Conservation (phyloP, 441 rosid species). For the Pelargonium hybrid region DNA sequence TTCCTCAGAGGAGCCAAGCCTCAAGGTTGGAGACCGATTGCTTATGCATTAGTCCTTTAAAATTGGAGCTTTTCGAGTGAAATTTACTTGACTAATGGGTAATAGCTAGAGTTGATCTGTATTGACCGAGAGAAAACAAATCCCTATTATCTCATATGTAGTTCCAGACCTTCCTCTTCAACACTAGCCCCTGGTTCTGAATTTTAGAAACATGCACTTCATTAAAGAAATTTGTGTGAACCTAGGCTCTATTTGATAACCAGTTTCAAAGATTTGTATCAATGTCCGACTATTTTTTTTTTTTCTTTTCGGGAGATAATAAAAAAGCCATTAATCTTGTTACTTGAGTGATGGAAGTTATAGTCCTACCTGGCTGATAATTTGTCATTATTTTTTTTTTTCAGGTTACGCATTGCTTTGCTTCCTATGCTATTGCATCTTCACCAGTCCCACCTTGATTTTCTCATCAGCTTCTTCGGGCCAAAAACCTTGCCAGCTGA, state of each 20-base stretch:
- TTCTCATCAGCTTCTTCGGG: conserved; percentile 73
- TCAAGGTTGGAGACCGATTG: background rate
- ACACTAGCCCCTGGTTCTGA: background rate
- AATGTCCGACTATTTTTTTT: no score
- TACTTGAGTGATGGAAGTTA: background rate
- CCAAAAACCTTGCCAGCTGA: conserved; percentile 35
- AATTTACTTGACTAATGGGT: background rate
- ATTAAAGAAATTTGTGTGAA: background rate
- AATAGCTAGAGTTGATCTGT: background rate
- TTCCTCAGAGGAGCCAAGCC: background rate
- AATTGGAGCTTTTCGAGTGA: background rate
- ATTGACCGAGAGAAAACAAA: background rate
- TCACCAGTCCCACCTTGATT: conserved; percentile 93
- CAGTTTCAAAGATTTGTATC: background rate
- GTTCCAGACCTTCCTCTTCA: background rate
- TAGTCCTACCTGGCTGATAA: conserved; percentile 10
- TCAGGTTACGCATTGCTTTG: conserved; percentile 67
- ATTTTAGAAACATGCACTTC: background rate
- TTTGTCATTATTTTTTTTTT: conserved; percentile 21
- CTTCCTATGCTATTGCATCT: conserved; percentile 86
- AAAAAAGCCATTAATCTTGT: no score
- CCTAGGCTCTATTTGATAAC: background rate
- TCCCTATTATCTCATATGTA: background rate
- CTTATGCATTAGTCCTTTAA: background rate
- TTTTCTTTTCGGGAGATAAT: no score